These are phyloP conservation scores for Simmondsia chinensis DNA, from an alignment of 148 eudicot genomes.

Conservation along the genomic window DNA sequence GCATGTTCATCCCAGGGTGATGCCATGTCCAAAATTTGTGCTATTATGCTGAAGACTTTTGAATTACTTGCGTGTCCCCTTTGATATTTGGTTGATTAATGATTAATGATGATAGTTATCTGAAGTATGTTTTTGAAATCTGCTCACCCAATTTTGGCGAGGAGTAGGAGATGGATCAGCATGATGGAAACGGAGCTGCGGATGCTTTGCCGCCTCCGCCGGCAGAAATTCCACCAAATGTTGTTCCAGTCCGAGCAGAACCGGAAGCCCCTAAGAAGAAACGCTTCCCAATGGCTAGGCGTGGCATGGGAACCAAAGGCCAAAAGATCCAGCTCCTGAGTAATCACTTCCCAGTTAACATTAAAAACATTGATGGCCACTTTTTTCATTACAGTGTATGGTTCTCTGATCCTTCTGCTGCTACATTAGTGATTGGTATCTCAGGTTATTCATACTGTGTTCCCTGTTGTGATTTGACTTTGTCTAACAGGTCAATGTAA, in stretches of 20 bases:
- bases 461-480: not conserved
- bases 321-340: conserved; percentile 54
- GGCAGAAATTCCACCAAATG: conserved; percentile 41
- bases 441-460: not conserved
- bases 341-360: conserved; percentile 81
- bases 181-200: conserved; percentile 13
- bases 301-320: conserved; percentile 62
- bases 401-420: not conserved
- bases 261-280: conserved; percentile 44
- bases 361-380: conserved; percentile 54
- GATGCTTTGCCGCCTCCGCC: conserved; percentile 51
- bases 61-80: no score
- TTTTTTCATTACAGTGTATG: conserved; percentile 91
- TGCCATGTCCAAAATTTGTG: no score
- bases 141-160: no score
- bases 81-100: no score
- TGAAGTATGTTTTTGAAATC: no score
- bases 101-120: no score
- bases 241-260: conserved; percentile 37
- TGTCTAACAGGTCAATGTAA: conserved; percentile 60
- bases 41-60: no score
- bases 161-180: conserved; percentile 16
- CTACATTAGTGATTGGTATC: not conserved
- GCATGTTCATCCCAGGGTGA: no score
- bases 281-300: conserved; percentile 63